Percentiles rank a stretch among this genome's conserved stretches.
Conservation (phyloP, 2,329 filamentous ascomycete genomes). For the Penicillium sp. region DNA sequence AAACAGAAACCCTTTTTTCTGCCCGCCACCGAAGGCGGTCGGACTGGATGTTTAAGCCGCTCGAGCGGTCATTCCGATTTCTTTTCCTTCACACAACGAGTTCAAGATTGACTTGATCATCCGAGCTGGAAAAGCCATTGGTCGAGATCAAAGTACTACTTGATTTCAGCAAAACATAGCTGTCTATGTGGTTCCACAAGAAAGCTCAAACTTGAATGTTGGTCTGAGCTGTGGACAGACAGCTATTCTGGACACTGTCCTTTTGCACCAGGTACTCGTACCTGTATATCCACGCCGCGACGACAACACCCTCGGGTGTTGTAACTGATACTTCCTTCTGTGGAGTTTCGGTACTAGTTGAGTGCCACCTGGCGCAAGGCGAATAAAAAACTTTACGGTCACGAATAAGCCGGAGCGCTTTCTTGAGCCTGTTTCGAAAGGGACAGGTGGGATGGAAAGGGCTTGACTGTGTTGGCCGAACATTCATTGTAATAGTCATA, state of each 20-base stretch:
- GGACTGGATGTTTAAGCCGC: conserved; percentile 7
- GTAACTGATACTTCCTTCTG: conserved; percentile 61
- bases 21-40: conserved; percentile 16
- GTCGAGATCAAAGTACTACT: background rate
- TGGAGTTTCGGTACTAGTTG: conserved; percentile 72
- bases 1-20: conserved; percentile 19
- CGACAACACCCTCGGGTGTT: conserved; percentile 54
- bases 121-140: background rate
- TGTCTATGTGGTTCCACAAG: background rate
- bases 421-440: conserved; percentile 81
- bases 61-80: conserved; percentile 17
- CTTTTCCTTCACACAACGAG: background rate
- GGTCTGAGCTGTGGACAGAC: background rate
- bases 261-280: background rate
- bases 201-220: background rate
- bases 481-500: conserved; percentile 47
- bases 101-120: background rate
- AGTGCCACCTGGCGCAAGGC: conserved; percentile 69
- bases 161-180: background rate
- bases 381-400: conserved; percentile 69
- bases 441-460: conserved; percentile 77
- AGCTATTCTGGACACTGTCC: background rate
- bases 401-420: conserved; percentile 99
- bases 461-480: conserved; percentile 96
- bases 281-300: conserved; percentile 46